Evolutionary conservation across 1,284 basidiomycete species (phyloP), one percentile per base, ranked within the genome.

Genomic region (Bjerkandera adusta): DNA sequence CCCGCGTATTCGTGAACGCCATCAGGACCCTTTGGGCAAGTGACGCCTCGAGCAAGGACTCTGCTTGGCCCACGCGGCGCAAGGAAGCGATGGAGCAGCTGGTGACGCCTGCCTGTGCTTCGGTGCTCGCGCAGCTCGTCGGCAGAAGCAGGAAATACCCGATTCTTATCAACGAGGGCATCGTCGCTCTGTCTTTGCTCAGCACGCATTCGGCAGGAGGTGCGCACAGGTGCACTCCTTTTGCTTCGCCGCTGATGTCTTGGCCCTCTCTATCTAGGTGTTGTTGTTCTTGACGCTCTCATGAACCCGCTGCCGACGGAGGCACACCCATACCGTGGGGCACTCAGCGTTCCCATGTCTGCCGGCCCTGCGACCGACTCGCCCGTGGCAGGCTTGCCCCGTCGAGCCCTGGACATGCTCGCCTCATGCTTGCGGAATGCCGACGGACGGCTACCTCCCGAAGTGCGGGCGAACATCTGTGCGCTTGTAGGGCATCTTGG

Each of bases 161-260:
- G 0, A 73, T 93, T 36, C 73, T 98, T 25, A 77, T 97, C 50
- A 96, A 95, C 59, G 96, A 98, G 65, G 91, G 87, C 1, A 73
- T 97, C 22, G 78, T 97, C 22, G 89, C 89, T 1, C 67, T 97
- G 50, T 88, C 86, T 29, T 66, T 97, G 42, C 66, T 97, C 51
- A 80, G 79, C 49, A 82, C 82, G 11, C 76, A 82, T 46, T 68
- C 71, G 36, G 66, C 71, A 45, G 88, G 86, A 56, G 81, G 89
- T 85, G 66, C 57, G 79, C 69, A n/a, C 15, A 33, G n/a, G n/a
- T 42, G 32, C 47, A 29, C 21, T 18, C 36, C 13, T 15, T 13
- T 22, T 35, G 26, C 42, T 36, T 51, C 30, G n/a, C 11, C 26
- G 40, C 35, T 21, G 37, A 46, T 48, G 39, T 40, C 38, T 38